Evolutionary conservation across 169 alveolate species (phyloP), one percentile per base, ranked within the genome.

Genomic region (Plasmodium vivax): DNA sequence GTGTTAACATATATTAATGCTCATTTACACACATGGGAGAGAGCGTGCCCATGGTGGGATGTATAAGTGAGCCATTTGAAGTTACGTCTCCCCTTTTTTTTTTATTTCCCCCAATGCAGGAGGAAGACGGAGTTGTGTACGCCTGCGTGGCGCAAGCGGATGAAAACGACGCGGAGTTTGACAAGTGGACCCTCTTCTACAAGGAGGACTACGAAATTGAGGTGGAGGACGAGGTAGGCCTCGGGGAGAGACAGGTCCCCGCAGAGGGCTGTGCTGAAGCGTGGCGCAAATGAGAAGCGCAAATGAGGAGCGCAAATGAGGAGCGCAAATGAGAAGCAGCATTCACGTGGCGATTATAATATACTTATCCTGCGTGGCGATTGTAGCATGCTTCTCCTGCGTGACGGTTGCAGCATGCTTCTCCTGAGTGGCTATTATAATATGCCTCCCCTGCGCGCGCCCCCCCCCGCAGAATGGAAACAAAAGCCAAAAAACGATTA

Each of bases 61-160:
- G 54, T 41, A 43, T 36, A 16, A 79, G 2, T 30, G 32, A 27
- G 1, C 54, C 43, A 8, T 34, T 82, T 10, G 32, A 27, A 1
- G 9, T 38, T 2, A 23, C n/a, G n/a, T n/a, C 68, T 34, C 79
- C 68, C 68, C 43, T 43, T 0, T 85, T 41, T 85, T 19, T 1
- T 34, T 34, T 34, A 34, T 3, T 3, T 6, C 32, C 41, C 27
- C n/a, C n/a, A n/a, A n/a, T n/a, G 30, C 81, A 74, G 93, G 85
- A 85, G 45, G 93, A 85, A 75, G 93, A 85, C 41, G 93, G 93
- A 74, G 93, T 85, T 51, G 93, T 85, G n/a, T 85, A 85, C 62
- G 85, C 84, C 32, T 85, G 93, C 41, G 93, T 85, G 41, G 93
- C 93, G 9, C 81, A 74, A 38, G 81, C 82, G n/a, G 93, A 85